Conservation (phyloP, 23 red algal species). For the Gracilariopsis chorda region DNA sequence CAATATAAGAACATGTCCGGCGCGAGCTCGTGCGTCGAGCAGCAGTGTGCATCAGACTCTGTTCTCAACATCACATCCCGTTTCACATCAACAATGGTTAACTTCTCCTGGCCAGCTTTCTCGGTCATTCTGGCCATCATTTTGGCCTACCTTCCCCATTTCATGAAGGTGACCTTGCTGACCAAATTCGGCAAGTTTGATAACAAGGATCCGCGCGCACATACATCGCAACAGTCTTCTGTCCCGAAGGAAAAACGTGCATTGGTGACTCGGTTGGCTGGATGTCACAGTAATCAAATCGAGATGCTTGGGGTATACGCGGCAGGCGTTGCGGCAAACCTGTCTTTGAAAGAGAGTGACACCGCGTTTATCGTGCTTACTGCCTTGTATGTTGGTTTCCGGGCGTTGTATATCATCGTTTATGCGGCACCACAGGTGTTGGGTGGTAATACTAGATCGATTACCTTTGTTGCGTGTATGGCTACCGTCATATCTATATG, state of each 20-base stretch:
- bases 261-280: not conserved
- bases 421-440: conserved; percentile 2
- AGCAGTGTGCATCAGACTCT: no score
- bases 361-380: not conserved
- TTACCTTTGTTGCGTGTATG: conserved; percentile 18
- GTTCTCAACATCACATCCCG: no score
- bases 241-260: not conserved
- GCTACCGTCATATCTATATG: not conserved
- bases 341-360: not conserved
- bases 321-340: not conserved
- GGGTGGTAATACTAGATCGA: not conserved
- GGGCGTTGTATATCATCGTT: conserved; percentile 6
- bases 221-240: not conserved
- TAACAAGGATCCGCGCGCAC: not conserved
- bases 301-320: conserved; percentile 35
- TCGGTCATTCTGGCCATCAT: not conserved
- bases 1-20: no score
- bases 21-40: no score
- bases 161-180: not conserved
- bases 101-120: not conserved
- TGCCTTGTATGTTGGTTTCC: conserved; percentile 7
- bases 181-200: conserved; percentile 24
- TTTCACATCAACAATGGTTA: not conserved
- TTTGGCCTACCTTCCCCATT: conserved; percentile 33
- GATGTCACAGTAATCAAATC: conserved; percentile 25